Evolutionary conservation across 495 filamentous ascomycete species (phyloP), one percentile per base, ranked within the genome.

Genomic region (Penicillium coffeae): DNA sequence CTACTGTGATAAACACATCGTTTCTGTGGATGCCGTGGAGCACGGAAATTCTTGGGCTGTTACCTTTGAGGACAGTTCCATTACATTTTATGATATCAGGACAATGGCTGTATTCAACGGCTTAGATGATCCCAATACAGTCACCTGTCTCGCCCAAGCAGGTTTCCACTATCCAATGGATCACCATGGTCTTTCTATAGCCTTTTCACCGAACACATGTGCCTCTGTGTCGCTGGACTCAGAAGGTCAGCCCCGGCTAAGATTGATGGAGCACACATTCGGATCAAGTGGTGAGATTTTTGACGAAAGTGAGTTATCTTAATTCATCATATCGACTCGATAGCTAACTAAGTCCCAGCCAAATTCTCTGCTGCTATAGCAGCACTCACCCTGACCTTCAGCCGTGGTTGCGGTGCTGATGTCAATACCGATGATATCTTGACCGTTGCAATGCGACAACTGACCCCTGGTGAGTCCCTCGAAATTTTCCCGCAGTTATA

Each of bases 191-290:
- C 68, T 87, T 15, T 74, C 87, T 43, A 77, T 82, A 30, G 80
- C 84, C 13, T 79, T 90, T 45, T 93, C 88, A 7, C 87, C 89
- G 0, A 90, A 85, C 44, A 77, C 80, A 33, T 89, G 83, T 54
- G 80, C 83, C 27, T 73, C 84, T 19, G 80, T 81, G 0, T 73
- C 75, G 40, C 70, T 90, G 21, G 79, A 84, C 47, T 75, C 82
- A 45, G 84, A 89, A 41, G 81, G 82, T 3, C 75, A 79, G 22
- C 62, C 85, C 15, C 80, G 81, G 54, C 75, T 90, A 66, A 78
- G 78, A 43, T 66, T 66, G 10, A 77, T 91, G 66, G 77, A 83
- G 21, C 72, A 77, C 43, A 66, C 68, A 1, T 75, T 73, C 34
- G 70, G 71, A 18, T 59, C 63, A 9, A 61, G 63, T 41, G 63